Evolutionary conservation across 1,284 basidiomycete genomes (phyloP), one percentile per base, ranked within the genome.

Genomic region (Ustilago shanxiensis): DNA sequence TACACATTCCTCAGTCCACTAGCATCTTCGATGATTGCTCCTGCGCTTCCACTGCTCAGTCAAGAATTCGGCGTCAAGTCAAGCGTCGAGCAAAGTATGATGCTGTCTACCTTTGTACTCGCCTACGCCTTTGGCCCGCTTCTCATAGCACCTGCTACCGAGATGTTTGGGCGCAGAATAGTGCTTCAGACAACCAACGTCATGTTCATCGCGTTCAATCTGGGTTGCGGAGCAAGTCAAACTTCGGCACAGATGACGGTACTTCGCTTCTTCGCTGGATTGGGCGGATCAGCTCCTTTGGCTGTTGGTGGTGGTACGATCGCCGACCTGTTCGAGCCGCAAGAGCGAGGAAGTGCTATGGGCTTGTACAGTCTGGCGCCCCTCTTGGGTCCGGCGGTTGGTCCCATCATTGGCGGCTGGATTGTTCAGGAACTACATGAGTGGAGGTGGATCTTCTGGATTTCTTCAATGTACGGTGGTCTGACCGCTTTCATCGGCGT

Each of bases 261-360:
- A 26, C 91, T 92, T 83, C 89, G 92, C 18, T 91, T 93, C 85
- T 82, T 93, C 4, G 89, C 90, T 3, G 92, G 92, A 0, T 87
- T 88, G 1, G 92, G 92, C 66, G 89, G 87, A 85, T 60, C 87
- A 0, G 86, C 87, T 0, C 87, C 88, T 0, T 72, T 89, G 24
- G 89, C 88, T 20, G 88, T 88, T 60, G 86, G 87, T 0, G 88
- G 89, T 5, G 88, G 88, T 1, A 72, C 89, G 29, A 85, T 93
- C 31, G 89, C 91, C 4, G 87, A 88, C 66, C 83, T 89, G 41
- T 93, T 92, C 91, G 91, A 92, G 72, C 88, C 89, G 0, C 89
- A 89, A 61, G 89, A 88, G 39, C 88, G 92, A 53, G 92, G 92
- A 7, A 89, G 90, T 59, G 92, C 92, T 0, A 87, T 93, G 71